A percentile compares a stretch with the other conserved stretches of the same genome.
Evolutionary conservation across 192 early-diverging fungal genomes (phyloP).

Genomic region (Spinellus fusiger): DNA sequence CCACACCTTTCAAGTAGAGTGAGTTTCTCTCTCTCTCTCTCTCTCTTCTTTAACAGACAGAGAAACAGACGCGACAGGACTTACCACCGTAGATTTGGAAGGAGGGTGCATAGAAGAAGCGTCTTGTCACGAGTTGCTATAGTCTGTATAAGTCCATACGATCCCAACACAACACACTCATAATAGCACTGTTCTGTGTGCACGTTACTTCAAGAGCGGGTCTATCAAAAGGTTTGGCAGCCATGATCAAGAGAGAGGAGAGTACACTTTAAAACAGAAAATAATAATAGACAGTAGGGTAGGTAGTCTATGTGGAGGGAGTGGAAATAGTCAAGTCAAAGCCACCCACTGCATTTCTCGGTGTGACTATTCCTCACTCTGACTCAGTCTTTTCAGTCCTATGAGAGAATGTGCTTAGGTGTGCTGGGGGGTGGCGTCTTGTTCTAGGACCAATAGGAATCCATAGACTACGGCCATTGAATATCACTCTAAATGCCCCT

Average conservation of each 20-base stretch:
- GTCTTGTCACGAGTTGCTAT: slow-evolving; percentile 68
- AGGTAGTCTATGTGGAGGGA: not conserved
- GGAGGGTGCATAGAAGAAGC: slow-evolving; percentile 96
- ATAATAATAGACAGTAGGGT: not conserved
- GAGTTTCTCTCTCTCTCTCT: not conserved
- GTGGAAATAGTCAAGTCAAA: not conserved
- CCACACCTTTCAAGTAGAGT: slow-evolving; percentile 55
- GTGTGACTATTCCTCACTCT: not conserved
- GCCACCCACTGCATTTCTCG: not conserved
- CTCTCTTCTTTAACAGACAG: not conserved
- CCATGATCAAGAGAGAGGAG: not conserved
- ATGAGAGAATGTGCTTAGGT: too few species aligned
- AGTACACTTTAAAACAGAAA: not conserved
- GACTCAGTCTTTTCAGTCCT: not conserved
- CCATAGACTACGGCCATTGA: too few species aligned
- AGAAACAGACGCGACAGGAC: slow-evolving; percentile 8
- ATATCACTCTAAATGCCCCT: too few species aligned
- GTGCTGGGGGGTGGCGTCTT: too few species aligned
- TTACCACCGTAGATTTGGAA: slow-evolving; percentile 94
- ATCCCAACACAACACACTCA: not conserved
- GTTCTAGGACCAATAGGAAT: too few species aligned
- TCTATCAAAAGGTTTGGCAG: slow-evolving; percentile 22
- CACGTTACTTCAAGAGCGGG: slow-evolving; percentile 26
- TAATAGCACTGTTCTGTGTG: not conserved
- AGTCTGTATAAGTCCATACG: not conserved